These are phyloP conservation scores for Chlorella sp. DNA, from an alignment of 139 green algal genomes.

Conservation along the genomic window DNA sequence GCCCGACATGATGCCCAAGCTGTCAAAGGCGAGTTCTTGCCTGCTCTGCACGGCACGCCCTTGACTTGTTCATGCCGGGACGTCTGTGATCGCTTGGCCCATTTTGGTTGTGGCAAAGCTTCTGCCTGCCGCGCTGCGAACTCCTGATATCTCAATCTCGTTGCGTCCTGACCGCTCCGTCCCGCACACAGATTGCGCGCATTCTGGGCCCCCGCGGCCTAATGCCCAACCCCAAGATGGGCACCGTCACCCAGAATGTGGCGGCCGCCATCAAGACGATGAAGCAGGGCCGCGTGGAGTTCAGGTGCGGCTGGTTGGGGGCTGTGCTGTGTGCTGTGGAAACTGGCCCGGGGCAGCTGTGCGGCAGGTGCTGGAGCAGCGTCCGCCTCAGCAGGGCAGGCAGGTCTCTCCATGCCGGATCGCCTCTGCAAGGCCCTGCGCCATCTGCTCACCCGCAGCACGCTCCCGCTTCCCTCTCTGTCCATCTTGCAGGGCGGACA, in stretches of 20 bases:
- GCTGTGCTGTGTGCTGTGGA: neutral
- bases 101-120: too few species aligned
- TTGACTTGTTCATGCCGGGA: too few species aligned
- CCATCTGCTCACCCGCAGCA: neutral
- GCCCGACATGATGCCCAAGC: constrained; percentile 86
- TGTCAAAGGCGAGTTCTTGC: constrained; percentile 50
- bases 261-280: constrained; percentile 67
- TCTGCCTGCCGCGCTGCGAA: too few species aligned
- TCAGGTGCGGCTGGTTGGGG: constrained; percentile 39
- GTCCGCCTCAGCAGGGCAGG: too few species aligned
- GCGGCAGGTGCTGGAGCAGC: neutral
- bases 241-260: constrained; percentile 85
- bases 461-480: neutral
- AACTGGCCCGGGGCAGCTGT: neutral
- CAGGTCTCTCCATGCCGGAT: neutral
- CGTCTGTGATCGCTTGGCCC: neutral
- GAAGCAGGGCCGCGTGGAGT: constrained; percentile 84
- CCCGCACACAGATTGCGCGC: constrained; percentile 68
- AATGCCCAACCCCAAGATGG: constrained; percentile 98
- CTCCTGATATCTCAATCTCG: too few species aligned
- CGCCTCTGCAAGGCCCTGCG: neutral
- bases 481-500: constrained; percentile 65
- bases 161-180: neutral
- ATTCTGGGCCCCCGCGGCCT: constrained; percentile 92
- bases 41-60: too few species aligned